These are phyloP conservation scores for Cyclotella distinguenda DNA, from an alignment of 108 stramenopile species.

Conservation along the genomic window DNA sequence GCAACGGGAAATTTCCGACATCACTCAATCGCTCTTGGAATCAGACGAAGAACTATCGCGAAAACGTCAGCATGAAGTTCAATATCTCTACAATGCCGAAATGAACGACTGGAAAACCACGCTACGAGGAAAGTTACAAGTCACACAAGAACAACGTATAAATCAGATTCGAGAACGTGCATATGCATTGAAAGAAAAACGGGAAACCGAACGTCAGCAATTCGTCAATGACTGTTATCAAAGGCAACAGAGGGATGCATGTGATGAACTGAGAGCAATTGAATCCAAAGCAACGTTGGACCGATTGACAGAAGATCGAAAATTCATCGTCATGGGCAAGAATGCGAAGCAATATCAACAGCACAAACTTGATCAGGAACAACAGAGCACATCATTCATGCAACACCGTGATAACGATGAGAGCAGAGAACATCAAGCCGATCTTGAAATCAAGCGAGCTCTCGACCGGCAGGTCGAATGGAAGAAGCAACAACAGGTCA, in stretches of 20 bases:
- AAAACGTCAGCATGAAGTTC: conserved; percentile 16
- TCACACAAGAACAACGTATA: conserved; percentile 44
- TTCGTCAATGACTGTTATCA: conserved; percentile 62
- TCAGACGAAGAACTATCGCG: conserved; percentile 25
- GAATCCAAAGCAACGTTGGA: conserved; percentile 52
- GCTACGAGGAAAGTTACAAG: conserved; percentile 16
- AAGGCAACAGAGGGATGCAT: conserved; percentile 63
- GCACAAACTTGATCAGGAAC: background rate
- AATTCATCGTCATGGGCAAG: conserved; percentile 16
- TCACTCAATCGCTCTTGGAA: conserved; percentile 14
- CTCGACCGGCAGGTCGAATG: conserved; percentile 45
- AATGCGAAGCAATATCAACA: conserved; percentile 1
- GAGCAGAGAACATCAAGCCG: conserved; percentile 7
- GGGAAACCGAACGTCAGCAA: conserved; percentile 44
- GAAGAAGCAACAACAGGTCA: conserved; percentile 30
- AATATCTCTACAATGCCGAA: conserved; percentile 34
- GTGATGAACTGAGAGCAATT: conserved; percentile 68
- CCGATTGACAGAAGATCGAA: conserved; percentile 40
- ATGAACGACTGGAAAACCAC: conserved; percentile 36
- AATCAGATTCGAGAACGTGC: conserved; percentile 42
- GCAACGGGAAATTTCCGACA: conserved; percentile 19
- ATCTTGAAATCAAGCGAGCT: conserved; percentile 15
- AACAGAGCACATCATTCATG: conserved; percentile 15
- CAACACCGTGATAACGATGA: conserved; percentile 23
- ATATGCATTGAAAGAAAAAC: conserved; percentile 30